Conservation (phyloP, 495 filamentous ascomycete genomes). For the Xylaria cubensis region DNA sequence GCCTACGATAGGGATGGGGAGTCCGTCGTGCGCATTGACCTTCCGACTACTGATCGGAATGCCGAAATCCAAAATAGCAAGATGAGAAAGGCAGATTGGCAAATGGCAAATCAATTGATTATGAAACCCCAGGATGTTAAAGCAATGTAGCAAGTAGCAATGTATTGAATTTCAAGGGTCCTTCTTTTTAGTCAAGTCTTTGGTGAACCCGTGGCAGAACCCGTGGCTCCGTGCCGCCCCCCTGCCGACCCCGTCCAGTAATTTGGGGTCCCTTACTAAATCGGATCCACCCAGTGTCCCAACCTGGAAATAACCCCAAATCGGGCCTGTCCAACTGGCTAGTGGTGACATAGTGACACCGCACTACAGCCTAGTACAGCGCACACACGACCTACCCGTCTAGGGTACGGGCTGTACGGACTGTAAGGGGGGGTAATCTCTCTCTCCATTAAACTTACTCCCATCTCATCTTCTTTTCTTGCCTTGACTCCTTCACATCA, state of each 20-base stretch:
- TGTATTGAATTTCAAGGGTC: not conserved
- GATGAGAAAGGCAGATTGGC: not conserved
- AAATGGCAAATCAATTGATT: not conserved
- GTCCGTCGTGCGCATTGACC: not conserved
- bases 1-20: not conserved
- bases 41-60: not conserved
- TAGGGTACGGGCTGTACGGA: conserved; percentile 8
- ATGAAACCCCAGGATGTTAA: not conserved
- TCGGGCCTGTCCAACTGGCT: conserved; percentile 2
- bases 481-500: conserved; percentile 3
- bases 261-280: not conserved
- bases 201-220: not conserved
- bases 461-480: conserved; percentile 17
- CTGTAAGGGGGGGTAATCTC: conserved; percentile 6
- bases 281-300: conserved; percentile 1
- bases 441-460: not conserved
- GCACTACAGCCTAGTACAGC: conserved; percentile 3
- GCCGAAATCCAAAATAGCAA: not conserved
- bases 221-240: conserved; percentile 20
- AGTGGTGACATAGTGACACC: conserved; percentile 14
- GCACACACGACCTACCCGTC: conserved; percentile 8
- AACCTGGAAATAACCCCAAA: conserved; percentile 17
- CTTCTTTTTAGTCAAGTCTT: not conserved
- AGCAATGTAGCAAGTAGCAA: not conserved
- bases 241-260: not conserved